phyloP scores from a whole-genome alignment of 2,329 filamentous ascomycete species.

The Claviceps arundinis region DNA sequence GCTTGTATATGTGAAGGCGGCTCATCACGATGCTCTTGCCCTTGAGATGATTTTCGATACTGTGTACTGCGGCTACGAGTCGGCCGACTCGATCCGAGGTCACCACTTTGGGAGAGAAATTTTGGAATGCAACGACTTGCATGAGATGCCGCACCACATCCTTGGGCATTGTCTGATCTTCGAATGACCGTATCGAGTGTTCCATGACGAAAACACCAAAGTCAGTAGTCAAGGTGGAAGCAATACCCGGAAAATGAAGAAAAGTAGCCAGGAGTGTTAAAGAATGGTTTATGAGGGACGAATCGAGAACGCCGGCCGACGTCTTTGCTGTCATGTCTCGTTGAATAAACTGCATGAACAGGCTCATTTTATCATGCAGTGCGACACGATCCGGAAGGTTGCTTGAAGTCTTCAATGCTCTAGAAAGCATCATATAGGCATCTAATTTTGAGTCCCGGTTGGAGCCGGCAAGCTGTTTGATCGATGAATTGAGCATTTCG shows the following conservation, averaged over 20 bases:
- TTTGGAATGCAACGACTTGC: constrained; percentile 68
- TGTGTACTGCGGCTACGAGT: constrained; percentile 57
- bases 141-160: constrained; percentile 67
- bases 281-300: constrained; percentile 62
- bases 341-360: constrained; percentile 70
- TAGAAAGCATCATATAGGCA: constrained; percentile 70
- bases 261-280: constrained; percentile 67
- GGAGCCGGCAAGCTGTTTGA: constrained; percentile 64
- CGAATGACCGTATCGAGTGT: constrained; percentile 60
- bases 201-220: constrained; percentile 74
- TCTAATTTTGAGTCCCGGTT: constrained; percentile 65
- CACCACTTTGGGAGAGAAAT: constrained; percentile 63
- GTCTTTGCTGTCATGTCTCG: constrained; percentile 60
- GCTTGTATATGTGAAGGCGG: constrained; percentile 66
- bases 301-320: constrained; percentile 43
- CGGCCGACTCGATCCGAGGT: constrained; percentile 55
- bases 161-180: constrained; percentile 58
- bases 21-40: constrained; percentile 73
- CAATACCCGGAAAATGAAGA: constrained; percentile 59
- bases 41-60: constrained; percentile 57
- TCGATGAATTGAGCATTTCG: constrained; percentile 73
- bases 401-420: constrained; percentile 67
- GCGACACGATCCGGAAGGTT: constrained; percentile 64
- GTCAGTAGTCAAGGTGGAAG: constrained; percentile 58
- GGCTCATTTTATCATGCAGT: constrained; percentile 60